Evolutionary conservation across 2,329 filamentous ascomycete species (phyloP).

Genomic region (Xylaria sp.): DNA sequence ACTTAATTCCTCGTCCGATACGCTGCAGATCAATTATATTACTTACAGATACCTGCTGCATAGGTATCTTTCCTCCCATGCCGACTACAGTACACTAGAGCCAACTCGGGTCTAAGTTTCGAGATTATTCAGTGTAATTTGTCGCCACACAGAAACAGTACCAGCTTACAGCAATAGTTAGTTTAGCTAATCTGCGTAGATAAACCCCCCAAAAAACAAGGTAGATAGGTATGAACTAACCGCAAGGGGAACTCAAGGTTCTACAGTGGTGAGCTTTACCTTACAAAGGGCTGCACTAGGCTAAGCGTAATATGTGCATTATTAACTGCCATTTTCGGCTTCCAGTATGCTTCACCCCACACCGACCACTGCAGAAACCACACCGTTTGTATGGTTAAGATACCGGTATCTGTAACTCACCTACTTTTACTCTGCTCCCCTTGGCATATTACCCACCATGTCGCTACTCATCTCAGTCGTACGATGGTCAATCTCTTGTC

Average conservation of each 20-base stretch:
- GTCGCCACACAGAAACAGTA: neutral
- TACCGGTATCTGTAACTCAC: neutral
- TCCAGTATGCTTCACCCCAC: neutral
- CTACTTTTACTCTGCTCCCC: neutral
- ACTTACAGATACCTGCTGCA: too few species aligned
- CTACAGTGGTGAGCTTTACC: too few species aligned
- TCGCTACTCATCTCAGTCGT: neutral
- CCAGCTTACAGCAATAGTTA: neutral
- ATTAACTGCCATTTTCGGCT: conserved; percentile 26
- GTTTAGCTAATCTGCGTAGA: too few species aligned
- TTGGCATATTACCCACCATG: neutral
- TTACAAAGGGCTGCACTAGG: too few species aligned
- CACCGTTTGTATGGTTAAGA: neutral
- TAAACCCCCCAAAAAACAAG: neutral
- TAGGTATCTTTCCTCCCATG: neutral
- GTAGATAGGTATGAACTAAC: too few species aligned
- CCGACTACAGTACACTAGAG: too few species aligned
- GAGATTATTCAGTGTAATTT: neutral
- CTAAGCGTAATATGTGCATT: conserved; percentile 18
- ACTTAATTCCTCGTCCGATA: conserved; percentile 6
- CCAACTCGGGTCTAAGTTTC: neutral
- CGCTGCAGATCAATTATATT: neutral
- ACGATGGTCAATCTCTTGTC: neutral
- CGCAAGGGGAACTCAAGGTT: too few species aligned
- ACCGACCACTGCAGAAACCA: neutral